Percentiles rank a stretch among this genome's conserved stretches.
These are phyloP conservation scores for Euphrasia confusa DNA, from an alignment of 257 asterid species.

Conservation along the genomic window DNA sequence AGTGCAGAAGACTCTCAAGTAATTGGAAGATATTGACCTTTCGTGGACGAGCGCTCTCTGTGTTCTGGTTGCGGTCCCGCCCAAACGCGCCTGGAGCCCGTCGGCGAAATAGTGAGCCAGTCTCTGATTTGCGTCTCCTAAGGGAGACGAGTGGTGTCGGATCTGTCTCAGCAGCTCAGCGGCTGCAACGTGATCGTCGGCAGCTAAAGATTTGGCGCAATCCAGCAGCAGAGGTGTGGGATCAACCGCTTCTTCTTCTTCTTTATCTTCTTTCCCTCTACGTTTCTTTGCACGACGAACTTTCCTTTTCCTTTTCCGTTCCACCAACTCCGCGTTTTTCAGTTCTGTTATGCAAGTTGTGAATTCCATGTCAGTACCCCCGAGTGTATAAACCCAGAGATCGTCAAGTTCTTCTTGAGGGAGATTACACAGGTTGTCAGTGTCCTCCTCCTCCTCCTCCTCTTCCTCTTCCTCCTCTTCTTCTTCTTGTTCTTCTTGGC, in stretches of 20 bases:
- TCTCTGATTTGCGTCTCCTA: slow-evolving; percentile 62
- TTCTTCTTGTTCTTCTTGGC: too few relatives aligned
- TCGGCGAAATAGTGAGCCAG: slow-evolving; percentile 54
- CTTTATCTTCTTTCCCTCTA: slow-evolving; percentile 36
- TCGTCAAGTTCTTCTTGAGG: slow-evolving; percentile 44
- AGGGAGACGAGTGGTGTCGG: slow-evolving; percentile 54
- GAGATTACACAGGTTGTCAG: slow-evolving; percentile 4
- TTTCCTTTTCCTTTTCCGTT: slow-evolving; percentile 10
- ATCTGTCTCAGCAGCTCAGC: slow-evolving; percentile 45
- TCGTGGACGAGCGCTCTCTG: slow-evolving; percentile 34
- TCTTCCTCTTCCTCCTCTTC: not conserved
- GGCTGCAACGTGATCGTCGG: slow-evolving; percentile 41
- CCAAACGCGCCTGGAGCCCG: slow-evolving; percentile 62
- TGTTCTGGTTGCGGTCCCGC: slow-evolving; percentile 49
- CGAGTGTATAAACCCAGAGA: slow-evolving; percentile 42
- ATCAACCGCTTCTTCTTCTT: slow-evolving; percentile 40
- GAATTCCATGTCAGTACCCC: slow-evolving; percentile 36
- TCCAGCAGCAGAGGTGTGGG: slow-evolving; percentile 47
- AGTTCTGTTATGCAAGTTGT: slow-evolving; percentile 35
- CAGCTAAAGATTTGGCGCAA: slow-evolving; percentile 67
- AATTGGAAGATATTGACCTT: slow-evolving; percentile 43
- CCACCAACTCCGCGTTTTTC: slow-evolving; percentile 27
- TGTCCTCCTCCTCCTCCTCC: not conserved
- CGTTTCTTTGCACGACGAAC: slow-evolving; percentile 35
- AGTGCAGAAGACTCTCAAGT: slow-evolving; percentile 52